Evolutionary conservation across 2,329 filamentous ascomycete genomes (phyloP), one percentile per base, ranked within the genome.

Genomic region (Aspergillus pseudoterreus): DNA sequence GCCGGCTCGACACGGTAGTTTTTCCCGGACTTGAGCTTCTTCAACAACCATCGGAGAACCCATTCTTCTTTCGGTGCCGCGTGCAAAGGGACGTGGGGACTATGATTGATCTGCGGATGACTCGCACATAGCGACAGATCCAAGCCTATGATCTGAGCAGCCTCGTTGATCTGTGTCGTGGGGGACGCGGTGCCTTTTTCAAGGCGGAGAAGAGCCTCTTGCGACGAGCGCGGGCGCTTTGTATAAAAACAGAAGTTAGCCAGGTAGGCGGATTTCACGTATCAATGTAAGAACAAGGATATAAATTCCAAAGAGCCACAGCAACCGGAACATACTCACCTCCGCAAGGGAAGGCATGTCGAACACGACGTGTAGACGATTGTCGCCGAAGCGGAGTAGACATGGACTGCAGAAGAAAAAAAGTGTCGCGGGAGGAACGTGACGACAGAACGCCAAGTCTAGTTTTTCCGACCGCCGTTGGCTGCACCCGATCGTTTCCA

Each of bases 21-120:
- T 57, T 68, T 65, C 44, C 61, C 67, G 44, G 70, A 65, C 58
- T 76, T 79, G 47, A 86, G 57, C 63, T 81, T 84, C 59, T 82
- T 84, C 60, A 86, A 71, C 21, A 87, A 69, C 85, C 85, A 88
- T 62, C 81, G 79, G 51, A 87, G 65, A 12, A 86, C 76, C 83
- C 84, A 87, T 73, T 87, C 83, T 61, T 83, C 81, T 62, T 81
- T 79, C 24, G 73, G 74, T 4, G 71, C 69, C 11, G 71, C 62
- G 43, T 60, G 58, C 19, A 45, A 53, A 50, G 52, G 61, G 9
- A 58, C 49, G 32, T 60, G 52, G 42, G 51, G 50, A 58, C 58
- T 50, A 52, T 59, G 54, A 39, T 63, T 63, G 43, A 64, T 62
- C 44, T 66, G 62, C 21, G 63, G 64, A 51, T 68, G 60, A 52